These are phyloP conservation scores for Polygonum aviculare DNA, from an alignment of 148 eudicot species.

Conservation along the genomic window DNA sequence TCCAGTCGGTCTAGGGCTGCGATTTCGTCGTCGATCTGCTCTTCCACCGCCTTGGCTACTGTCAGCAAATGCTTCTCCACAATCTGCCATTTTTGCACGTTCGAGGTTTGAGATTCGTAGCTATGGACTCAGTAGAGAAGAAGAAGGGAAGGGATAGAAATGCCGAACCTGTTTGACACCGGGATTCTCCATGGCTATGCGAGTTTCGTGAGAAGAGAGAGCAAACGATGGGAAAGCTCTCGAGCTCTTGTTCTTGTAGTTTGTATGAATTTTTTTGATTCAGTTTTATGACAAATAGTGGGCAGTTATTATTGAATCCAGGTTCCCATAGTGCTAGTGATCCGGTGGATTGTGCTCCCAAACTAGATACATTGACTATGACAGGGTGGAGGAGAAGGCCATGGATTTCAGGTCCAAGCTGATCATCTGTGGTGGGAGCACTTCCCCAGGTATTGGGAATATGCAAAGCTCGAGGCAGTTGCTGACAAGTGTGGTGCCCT, in stretches of 20 bases:
- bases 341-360: background rate
- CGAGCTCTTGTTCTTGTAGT: too few relatives aligned
- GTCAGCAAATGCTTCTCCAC: constrained; percentile 70
- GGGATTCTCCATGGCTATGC: too few relatives aligned
- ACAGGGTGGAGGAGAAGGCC: constrained; percentile 77
- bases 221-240: too few relatives aligned
- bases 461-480: constrained; percentile 44
- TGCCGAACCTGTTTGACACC: too few relatives aligned
- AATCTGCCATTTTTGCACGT: constrained; percentile 25
- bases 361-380: constrained; percentile 88
- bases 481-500: constrained; percentile 82
- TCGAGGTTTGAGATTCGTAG: too few relatives aligned
- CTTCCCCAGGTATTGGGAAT: constrained; percentile 94
- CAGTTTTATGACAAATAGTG: too few relatives aligned
- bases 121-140: too few relatives aligned
- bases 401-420: constrained; percentile 82
- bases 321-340: too few relatives aligned
- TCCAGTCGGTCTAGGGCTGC: constrained; percentile 70
- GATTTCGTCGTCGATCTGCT: constrained; percentile 77
- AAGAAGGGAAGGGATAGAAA: too few relatives aligned
- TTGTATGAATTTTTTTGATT: too few relatives aligned
- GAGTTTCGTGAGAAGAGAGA: too few relatives aligned
- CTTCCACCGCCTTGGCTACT: constrained; percentile 85
- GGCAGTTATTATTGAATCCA: too few relatives aligned
- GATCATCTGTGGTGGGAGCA: constrained; percentile 90